Conservation (phyloP, 768 basidiomycete species). For the Pholiota microspora region DNA sequence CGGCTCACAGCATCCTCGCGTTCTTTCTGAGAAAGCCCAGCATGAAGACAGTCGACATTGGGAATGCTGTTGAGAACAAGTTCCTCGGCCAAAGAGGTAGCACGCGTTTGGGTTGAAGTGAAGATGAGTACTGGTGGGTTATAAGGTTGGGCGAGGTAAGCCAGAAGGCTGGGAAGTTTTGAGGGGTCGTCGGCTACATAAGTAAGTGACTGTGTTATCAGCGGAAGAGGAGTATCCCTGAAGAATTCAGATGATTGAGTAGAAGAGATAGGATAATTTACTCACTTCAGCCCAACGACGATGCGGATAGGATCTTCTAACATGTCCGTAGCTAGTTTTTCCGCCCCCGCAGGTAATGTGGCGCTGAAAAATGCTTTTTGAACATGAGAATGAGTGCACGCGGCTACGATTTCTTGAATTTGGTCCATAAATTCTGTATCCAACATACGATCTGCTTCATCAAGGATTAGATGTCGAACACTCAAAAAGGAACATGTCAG, state of each 20-base stretch:
- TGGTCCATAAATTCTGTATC: conserved; percentile 88
- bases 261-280: neutral
- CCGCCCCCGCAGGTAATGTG: conserved; percentile 85
- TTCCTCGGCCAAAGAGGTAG: conserved; percentile 77
- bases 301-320: conserved; percentile 85
- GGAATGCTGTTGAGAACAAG: conserved; percentile 73
- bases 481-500: conserved; percentile 35
- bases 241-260: neutral
- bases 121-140: conserved; percentile 92
- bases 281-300: conserved; percentile 95
- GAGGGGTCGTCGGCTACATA: conserved; percentile 93
- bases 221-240: conserved; percentile 91
- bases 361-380: conserved; percentile 95
- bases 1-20: conserved; percentile 80
- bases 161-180: conserved; percentile 87
- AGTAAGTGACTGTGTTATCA: conserved; percentile 84
- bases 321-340: conserved; percentile 85
- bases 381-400: conserved; percentile 64
- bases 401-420: conserved; percentile 80
- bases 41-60: conserved; percentile 89
- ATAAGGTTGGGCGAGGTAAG: conserved; percentile 78
- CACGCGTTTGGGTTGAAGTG: conserved; percentile 85
- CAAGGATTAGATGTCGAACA: conserved; percentile 82
- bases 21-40: conserved; percentile 84
- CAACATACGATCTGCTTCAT: conserved; percentile 90